These are phyloP conservation scores for Aspergillus affinis DNA, from an alignment of 495 filamentous ascomycete genomes.

Conservation along the genomic window DNA sequence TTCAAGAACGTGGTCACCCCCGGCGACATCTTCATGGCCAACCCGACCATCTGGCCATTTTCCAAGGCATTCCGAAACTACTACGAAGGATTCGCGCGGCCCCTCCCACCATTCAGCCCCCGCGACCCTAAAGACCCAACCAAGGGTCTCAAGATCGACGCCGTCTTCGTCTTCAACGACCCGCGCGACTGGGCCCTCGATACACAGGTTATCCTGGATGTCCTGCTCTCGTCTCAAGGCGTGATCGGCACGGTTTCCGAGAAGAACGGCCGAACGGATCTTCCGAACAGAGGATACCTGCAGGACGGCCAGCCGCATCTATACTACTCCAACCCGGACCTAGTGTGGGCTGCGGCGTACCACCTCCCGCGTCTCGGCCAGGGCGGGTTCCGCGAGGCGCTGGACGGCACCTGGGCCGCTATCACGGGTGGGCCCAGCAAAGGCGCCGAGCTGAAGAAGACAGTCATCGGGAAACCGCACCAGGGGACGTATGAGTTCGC, in stretches of 20 bases:
- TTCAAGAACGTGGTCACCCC: conserved; percentile 84
- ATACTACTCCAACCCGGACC: conserved; percentile 87
- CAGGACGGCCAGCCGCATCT: conserved; percentile 75
- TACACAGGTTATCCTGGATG: conserved; percentile 74
- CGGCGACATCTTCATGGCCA: conserved; percentile 72
- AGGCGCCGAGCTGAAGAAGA: conserved; percentile 60
- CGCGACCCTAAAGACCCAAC: conserved; percentile 36
- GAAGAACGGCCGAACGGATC: conserved; percentile 49
- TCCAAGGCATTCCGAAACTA: conserved; percentile 56
- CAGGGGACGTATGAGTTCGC: conserved; percentile 78
- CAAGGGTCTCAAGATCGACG: conserved; percentile 68
- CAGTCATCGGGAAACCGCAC: conserved; percentile 81
- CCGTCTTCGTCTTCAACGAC: conserved; percentile 87
- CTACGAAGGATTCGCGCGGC: conserved; percentile 61
- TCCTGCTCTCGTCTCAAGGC: conserved; percentile 72
- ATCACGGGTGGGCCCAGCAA: conserved; percentile 60
- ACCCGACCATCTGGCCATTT: conserved; percentile 82
- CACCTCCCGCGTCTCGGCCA: conserved; percentile 89
- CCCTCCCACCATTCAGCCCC: conserved; percentile 45
- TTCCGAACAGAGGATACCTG: conserved; percentile 74
- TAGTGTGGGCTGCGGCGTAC: conserved; percentile 82
- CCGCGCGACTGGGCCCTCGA: conserved; percentile 94
- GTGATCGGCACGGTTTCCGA: conserved; percentile 73
- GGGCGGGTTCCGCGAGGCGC: conserved; percentile 81
- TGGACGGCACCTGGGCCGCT: conserved; percentile 75